Conservation (phyloP, 495 filamentous ascomycete genomes). For the Penicillium maclennaniae region DNA sequence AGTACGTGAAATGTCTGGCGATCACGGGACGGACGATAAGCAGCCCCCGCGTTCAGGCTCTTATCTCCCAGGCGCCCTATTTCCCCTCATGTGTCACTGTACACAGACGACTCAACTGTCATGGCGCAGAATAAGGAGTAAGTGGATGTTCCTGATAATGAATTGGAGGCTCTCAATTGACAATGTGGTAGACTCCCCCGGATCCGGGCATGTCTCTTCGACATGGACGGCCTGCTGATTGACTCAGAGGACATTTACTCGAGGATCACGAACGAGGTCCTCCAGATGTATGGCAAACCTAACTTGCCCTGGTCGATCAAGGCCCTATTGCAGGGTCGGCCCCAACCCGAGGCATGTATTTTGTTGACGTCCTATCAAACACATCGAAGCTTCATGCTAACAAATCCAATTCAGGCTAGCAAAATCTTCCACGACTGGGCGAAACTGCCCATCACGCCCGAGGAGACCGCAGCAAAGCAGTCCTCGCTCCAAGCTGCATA, state of each 20-base stretch:
- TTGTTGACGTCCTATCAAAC: background rate
- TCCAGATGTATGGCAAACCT: conserved; percentile 67
- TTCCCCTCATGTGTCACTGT: conserved; percentile 1
- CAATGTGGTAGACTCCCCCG: conserved; percentile 56
- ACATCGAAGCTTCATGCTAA: background rate
- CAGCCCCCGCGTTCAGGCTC: conserved; percentile 14
- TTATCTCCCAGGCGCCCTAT: conserved; percentile 10
- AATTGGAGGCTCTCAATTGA: conserved; percentile 1
- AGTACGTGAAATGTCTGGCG: conserved; percentile 2
- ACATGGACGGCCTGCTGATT: conserved; percentile 96
- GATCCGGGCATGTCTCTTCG: conserved; percentile 91
- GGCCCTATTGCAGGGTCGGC: conserved; percentile 91
- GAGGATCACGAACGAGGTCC: conserved; percentile 72
- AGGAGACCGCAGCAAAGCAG: conserved; percentile 59
- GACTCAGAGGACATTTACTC: conserved; percentile 95
- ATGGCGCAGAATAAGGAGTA: conserved; percentile 20
- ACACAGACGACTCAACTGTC: conserved; percentile 4
- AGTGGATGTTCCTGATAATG: background rate
- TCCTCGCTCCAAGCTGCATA: conserved; percentile 58
- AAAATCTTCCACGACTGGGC: conserved; percentile 79
- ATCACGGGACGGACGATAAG: conserved; percentile 27
- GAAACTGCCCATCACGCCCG: conserved; percentile 67
- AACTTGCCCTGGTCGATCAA: conserved; percentile 88
- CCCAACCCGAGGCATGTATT: conserved; percentile 57
- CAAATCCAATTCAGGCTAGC: conserved; percentile 19